These are phyloP conservation scores for Cyanophora paradoxa DNA, from an alignment of 78 protist genomes.

Conservation along the genomic window DNA sequence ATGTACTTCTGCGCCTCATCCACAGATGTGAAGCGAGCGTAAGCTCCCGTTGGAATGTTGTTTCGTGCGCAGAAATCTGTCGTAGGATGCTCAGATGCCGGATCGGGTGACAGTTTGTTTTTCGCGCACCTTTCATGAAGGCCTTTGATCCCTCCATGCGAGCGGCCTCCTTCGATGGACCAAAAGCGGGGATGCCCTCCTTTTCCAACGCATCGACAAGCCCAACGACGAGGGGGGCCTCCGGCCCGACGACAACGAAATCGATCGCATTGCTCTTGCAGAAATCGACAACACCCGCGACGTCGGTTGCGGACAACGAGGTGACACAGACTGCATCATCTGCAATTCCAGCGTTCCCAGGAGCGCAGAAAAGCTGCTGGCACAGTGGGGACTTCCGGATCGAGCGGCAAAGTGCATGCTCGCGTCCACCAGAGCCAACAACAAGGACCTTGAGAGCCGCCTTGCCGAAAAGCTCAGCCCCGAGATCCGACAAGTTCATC, in stretches of 20 bases:
- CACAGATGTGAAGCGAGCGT: neutral
- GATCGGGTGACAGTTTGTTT: too few species aligned
- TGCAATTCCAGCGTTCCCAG: slow-evolving; percentile 10
- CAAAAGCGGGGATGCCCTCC: slow-evolving; percentile 4
- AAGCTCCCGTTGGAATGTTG: neutral
- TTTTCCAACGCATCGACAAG: slow-evolving; percentile 5
- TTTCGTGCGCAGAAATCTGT: too few species aligned
- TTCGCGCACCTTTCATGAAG: too few species aligned
- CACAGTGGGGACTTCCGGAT: neutral
- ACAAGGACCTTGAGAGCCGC: neutral
- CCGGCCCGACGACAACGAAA: slow-evolving; percentile 10
- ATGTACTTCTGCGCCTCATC: slow-evolving; percentile 16
- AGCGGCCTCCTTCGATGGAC: neutral
- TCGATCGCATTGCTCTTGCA: neutral
- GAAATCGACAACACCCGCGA: slow-evolving; percentile 7
- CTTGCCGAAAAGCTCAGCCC: neutral
- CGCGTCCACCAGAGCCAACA: slow-evolving; percentile 12
- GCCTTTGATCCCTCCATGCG: slow-evolving; percentile 10
- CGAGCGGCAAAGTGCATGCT: slow-evolving; percentile 12
- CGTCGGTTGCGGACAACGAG: slow-evolving; percentile 4
- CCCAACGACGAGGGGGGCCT: slow-evolving; percentile 1
- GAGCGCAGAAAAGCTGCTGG: slow-evolving; percentile 5
- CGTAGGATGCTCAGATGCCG: too few species aligned
- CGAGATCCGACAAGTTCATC: too few species aligned
- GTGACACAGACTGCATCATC: neutral